phyloP scores from a whole-genome alignment of 495 filamentous ascomycete genomes.

The Podospora pseudocomata region DNA sequence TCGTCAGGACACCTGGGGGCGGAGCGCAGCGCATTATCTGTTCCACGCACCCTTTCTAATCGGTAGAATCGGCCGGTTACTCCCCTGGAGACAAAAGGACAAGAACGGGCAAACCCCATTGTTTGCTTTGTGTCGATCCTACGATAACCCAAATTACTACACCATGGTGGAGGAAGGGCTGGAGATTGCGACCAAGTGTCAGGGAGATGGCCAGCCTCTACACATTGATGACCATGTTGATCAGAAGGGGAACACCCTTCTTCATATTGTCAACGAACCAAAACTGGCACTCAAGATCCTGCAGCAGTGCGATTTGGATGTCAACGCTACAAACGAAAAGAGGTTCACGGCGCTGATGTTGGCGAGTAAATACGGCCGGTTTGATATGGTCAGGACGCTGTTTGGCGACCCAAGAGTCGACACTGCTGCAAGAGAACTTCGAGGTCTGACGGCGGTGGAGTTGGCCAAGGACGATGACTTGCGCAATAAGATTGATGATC shows the following conservation, averaged over 20 bases:
- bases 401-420: constrained; percentile 88
- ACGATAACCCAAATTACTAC: constrained; percentile 85
- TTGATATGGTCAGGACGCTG: constrained; percentile 84
- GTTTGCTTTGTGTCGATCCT: constrained; percentile 90
- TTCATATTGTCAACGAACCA: constrained; percentile 89
- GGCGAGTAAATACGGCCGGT: constrained; percentile 95
- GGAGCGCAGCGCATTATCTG: constrained; percentile 91
- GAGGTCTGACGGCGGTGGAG: constrained; percentile 92
- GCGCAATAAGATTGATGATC: constrained; percentile 90
- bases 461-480: constrained; percentile 98
- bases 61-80: constrained; percentile 61
- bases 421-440: constrained; percentile 72
- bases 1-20: constrained; percentile 75
- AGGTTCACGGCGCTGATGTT: constrained; percentile 96
- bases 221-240: constrained; percentile 94
- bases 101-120: constrained; percentile 95
- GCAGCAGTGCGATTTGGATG: constrained; percentile 80
- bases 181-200: constrained; percentile 65
- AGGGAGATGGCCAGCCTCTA: constrained; percentile 72
- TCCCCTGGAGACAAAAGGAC: constrained; percentile 89
- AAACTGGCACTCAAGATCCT: constrained; percentile 71
- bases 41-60: constrained; percentile 87
- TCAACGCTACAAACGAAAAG: constrained; percentile 95
- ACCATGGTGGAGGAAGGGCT: constrained; percentile 80
- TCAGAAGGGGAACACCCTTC: constrained; percentile 82